Conservation (phyloP, 2,329 filamentous ascomycete genomes). For the Neofusicoccum parvum region DNA sequence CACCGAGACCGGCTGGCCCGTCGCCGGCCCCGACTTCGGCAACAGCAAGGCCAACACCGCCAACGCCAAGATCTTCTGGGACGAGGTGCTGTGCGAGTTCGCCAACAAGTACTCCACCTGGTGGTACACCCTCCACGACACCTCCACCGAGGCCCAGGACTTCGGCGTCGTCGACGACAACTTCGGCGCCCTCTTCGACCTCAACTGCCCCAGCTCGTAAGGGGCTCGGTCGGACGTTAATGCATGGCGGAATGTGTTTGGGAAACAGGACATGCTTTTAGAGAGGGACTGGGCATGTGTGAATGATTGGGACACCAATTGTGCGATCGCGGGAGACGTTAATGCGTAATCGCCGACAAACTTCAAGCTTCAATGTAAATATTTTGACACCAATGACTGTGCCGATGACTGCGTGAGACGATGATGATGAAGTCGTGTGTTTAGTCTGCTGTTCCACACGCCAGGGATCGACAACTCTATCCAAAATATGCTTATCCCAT, state of each 20-base stretch:
- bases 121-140: constrained; percentile 25
- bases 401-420: no score
- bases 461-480: no score
- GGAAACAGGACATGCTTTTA: neutral
- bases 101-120: constrained; percentile 21
- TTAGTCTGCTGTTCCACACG: no score
- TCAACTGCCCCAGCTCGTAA: constrained; percentile 15
- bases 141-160: constrained; percentile 19
- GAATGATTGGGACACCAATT: neutral
- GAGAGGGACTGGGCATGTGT: neutral
- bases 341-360: neutral
- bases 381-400: neutral
- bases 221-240: neutral
- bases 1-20: constrained; percentile 31
- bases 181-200: constrained; percentile 22
- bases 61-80: constrained; percentile 24
- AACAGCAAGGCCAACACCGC: constrained; percentile 1
- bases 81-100: constrained; percentile 23
- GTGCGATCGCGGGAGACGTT: constrained; percentile 7
- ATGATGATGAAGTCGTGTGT: no score
- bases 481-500: no score
- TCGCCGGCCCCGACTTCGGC: constrained; percentile 23
- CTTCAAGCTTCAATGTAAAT: constrained; percentile 11
- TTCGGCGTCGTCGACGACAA: constrained; percentile 23
- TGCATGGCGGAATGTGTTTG: constrained; percentile 8